Conservation (phyloP, 257 asterid genomes). For the Phtheirospermum japonicum region DNA sequence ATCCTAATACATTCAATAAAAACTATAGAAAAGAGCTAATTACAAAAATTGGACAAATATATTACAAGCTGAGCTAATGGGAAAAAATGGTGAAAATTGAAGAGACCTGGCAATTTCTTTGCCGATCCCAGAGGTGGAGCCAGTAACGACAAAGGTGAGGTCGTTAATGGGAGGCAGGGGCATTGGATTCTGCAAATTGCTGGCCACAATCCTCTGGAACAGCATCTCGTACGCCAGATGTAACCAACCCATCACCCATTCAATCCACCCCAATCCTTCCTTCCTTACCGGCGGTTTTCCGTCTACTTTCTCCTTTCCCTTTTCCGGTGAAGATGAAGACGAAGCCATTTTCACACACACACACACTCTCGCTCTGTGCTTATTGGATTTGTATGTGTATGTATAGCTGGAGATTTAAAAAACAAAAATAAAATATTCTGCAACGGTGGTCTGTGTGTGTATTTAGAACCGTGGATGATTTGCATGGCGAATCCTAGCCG, state of each 20-base stretch:
- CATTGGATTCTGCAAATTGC: slow-evolving; percentile 80
- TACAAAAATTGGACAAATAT: not conserved
- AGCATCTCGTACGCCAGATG: slow-evolving; percentile 68
- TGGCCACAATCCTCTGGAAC: slow-evolving; percentile 91
- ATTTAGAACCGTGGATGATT: slow-evolving; percentile 23
- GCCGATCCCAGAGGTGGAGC: slow-evolving; percentile 97
- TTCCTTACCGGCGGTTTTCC: slow-evolving; percentile 42
- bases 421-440: not conserved
- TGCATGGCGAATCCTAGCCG: slow-evolving; percentile 21
- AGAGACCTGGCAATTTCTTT: slow-evolving; percentile 75
- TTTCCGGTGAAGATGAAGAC: slow-evolving; percentile 35
- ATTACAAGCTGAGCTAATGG: not conserved
- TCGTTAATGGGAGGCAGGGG: slow-evolving; percentile 82
- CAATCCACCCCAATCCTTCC: slow-evolving; percentile 83
- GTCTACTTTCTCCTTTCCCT: slow-evolving; percentile 17
- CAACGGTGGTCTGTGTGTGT: not conserved
- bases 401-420: slow-evolving; percentile 10
- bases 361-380: slow-evolving; percentile 5
- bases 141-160: slow-evolving; percentile 82
- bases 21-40: not conserved
- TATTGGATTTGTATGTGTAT: too few relatives aligned
- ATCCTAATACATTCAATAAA: not conserved
- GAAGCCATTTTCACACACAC: slow-evolving; percentile 33
- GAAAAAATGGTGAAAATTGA: not conserved
- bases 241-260: slow-evolving; percentile 83